These are phyloP conservation scores for Lithospermum erythrorhizon DNA, from an alignment of 257 asterid genomes.

Conservation along the genomic window DNA sequence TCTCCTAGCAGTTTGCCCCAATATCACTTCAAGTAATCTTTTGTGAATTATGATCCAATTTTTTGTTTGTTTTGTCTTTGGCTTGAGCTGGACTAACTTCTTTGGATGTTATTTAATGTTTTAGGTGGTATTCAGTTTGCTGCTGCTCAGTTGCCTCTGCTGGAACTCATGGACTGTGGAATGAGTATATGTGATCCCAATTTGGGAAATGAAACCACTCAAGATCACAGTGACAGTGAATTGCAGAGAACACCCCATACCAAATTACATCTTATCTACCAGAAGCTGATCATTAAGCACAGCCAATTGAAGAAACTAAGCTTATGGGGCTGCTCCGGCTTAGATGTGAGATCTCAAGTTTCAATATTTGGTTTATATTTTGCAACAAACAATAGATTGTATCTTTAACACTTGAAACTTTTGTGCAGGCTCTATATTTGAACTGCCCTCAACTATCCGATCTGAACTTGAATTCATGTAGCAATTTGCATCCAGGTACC, in stretches of 20 bases:
- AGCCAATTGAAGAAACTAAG: conserved; percentile 73
- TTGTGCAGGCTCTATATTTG: conserved; percentile 67
- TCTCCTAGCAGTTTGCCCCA: conserved; percentile 90
- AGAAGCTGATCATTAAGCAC: conserved; percentile 88
- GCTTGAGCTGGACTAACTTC: not conserved
- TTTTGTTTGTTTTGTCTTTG: not conserved
- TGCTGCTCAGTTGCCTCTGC: conserved; percentile 70
- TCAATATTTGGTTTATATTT: not conserved
- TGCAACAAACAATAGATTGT: not conserved
- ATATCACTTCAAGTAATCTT: conserved; percentile 78
- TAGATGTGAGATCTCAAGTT: conserved; percentile 60
- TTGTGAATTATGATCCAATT: not conserved
- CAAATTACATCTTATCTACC: conserved; percentile 56
- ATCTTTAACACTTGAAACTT: conserved; percentile 16
- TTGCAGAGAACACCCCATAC: conserved; percentile 39
- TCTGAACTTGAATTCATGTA: conserved; percentile 75
- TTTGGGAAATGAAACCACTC: conserved; percentile 23
- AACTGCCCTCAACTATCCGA: conserved; percentile 78
- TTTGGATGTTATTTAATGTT: conserved; percentile 4
- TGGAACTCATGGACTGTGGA: conserved; percentile 95
- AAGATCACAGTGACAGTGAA: conserved; percentile 27
- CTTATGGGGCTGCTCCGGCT: conserved; percentile 98
- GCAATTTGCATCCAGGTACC: conserved; percentile 77
- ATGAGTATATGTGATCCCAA: conserved; percentile 69
- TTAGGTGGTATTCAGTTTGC: conserved; percentile 99